Percentiles rank a stretch among this genome's conserved stretches.
These are phyloP conservation scores for Dictyostelium firmibasis DNA, from an alignment of 78 protist species.

Conservation along the genomic window DNA sequence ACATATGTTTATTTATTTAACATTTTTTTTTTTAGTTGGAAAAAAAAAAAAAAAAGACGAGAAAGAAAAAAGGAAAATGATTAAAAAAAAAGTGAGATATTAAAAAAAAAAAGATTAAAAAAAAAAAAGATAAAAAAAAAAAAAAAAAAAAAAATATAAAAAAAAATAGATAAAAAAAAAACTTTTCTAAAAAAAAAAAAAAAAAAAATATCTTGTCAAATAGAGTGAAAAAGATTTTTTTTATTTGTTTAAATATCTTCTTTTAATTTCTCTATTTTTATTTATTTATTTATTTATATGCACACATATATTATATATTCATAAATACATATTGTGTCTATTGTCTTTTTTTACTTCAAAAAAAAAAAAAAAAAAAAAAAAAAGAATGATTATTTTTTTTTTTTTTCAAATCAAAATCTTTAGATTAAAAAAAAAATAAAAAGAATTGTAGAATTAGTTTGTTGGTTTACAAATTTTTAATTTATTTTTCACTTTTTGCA, in stretches of 20 bases:
- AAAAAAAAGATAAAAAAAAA: background rate
- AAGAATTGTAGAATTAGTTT: background rate
- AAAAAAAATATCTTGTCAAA: background rate
- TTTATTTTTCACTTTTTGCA: background rate
- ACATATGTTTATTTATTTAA: no score
- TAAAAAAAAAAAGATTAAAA: no score
- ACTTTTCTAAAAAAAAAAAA: background rate
- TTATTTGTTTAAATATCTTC: background rate
- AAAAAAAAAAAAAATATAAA: background rate
- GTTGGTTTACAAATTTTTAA: background rate
- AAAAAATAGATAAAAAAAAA: background rate
- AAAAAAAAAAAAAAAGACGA: no score
- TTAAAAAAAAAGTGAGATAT: background rate
- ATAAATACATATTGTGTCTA: background rate
- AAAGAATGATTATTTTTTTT: no score
- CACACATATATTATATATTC: no score
- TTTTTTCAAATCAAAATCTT: background rate
- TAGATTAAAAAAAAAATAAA: no score
- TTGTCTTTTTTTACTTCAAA: background rate
- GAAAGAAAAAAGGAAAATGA: no score
- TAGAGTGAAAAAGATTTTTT: background rate
- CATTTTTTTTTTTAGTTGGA: no score
- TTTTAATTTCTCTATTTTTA: background rate
- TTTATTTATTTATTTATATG: background rate
- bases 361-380: no score